Percentiles rank a stretch among this genome's conserved stretches.
Evolutionary conservation across 129 eudicot genomes (phyloP).

Genomic region (Tagetes erecta): DNA sequence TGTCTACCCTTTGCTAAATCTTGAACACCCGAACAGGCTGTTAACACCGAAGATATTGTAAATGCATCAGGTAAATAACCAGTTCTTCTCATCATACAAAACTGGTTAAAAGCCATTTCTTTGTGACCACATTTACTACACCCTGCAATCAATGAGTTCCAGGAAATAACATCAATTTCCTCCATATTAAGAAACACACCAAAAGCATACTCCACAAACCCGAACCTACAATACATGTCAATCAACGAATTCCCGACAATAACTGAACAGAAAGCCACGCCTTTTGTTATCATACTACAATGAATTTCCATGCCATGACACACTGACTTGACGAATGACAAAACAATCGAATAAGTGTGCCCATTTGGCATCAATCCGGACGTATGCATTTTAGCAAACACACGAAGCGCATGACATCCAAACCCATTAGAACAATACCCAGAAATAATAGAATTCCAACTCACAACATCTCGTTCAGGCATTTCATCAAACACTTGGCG

Average conservation of each 20-base stretch:
- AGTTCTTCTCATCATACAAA: constrained; percentile 45
- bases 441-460: constrained; percentile 61
- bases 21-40: constrained; percentile 53
- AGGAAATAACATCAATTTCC: constrained; percentile 61
- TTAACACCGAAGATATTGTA: constrained; percentile 50
- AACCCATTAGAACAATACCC: constrained; percentile 52
- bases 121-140: constrained; percentile 52
- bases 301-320: constrained; percentile 54
- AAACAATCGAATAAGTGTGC: constrained; percentile 59
- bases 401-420: constrained; percentile 27
- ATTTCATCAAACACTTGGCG: constrained; percentile 60
- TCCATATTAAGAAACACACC: constrained; percentile 67
- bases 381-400: constrained; percentile 50
- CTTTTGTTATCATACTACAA: constrained; percentile 49
- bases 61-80: constrained; percentile 51
- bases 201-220: constrained; percentile 60
- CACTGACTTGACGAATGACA: constrained; percentile 33
- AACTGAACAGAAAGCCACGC: constrained; percentile 37
- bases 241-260: constrained; percentile 74
- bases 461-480: constrained; percentile 70
- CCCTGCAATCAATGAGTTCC: constrained; percentile 74
- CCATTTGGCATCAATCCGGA: constrained; percentile 54
- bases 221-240: constrained; percentile 73
- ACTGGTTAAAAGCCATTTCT: constrained; percentile 42
- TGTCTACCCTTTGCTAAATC: constrained; percentile 60